Evolutionary conservation across 2,329 filamentous ascomycete species (phyloP), one percentile per base, ranked within the genome.

Genomic region (Penicillium brasilianum): DNA sequence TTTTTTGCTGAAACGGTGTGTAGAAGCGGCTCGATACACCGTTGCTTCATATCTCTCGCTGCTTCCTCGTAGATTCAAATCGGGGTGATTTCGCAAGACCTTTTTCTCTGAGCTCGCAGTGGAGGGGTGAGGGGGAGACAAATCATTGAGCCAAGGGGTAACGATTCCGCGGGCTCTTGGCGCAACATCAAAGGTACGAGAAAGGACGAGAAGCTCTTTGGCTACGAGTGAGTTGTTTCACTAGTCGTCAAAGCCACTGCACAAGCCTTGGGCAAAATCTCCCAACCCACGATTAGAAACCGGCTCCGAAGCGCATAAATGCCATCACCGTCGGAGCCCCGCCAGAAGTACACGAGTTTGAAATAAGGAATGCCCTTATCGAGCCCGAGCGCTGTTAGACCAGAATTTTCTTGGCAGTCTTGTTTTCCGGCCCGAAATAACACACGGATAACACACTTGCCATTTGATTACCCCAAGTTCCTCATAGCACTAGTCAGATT

Each of bases 381-480:
- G 25, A 10, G 30, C 3, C 28, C 16, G 25, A 8, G 16, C 46
- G 28, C 5, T 32, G 14, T 28, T 28, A 7, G 43, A 46, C 20
- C 14, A 20, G 11, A 7, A 11, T 46, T 28, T 2, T 46, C 20
- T 46, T 46, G 22, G 43, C 43, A 46, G 11, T 46, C 10, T 28
- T 16, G 2, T 25, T 14, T 25, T 16, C 13, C 28, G n/a, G n/a
- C n/a, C n/a, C n/a, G n/a, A n/a, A n/a, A n/a, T n/a, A n/a, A n/a
- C n/a, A n/a, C n/a, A n/a, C 13, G 11, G 32, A 34, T 10, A 28
- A 18, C 1, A 16, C 16, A 25, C n/a, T 28, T 28, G 22, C 20
- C 22, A 8, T 48, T 8, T 48, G 44, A 48, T 48, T 48, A 48
- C 44, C 14, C 18, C 44, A 48, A 48, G 44, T 22, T 48, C 44